Percentiles rank a stretch among this genome's conserved stretches.
Evolutionary conservation across 2,329 filamentous ascomycete genomes (phyloP).

Genomic region (Penicillium brevicompactum): DNA sequence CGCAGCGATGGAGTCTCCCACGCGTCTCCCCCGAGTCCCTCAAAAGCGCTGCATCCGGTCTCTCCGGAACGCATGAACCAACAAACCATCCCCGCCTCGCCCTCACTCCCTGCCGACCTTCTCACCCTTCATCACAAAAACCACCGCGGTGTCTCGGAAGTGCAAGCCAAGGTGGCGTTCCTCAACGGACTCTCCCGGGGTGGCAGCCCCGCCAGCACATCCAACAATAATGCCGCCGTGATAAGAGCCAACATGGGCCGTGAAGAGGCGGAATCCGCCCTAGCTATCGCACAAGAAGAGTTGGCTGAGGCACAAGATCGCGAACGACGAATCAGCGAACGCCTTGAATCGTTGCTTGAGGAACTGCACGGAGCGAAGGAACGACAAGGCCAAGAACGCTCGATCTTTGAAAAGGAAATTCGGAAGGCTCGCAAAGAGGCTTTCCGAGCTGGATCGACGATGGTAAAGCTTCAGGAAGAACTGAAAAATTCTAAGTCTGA

Average conservation of each 20-base stretch:
- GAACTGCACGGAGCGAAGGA: slow-evolving; percentile 56
- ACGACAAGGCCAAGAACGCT: slow-evolving; percentile 49
- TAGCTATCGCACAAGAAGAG: slow-evolving; percentile 37
- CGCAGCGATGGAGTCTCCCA: slow-evolving; percentile 39
- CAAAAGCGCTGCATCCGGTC: slow-evolving; percentile 45
- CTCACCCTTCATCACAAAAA: slow-evolving; percentile 40
- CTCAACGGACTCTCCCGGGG: slow-evolving; percentile 47
- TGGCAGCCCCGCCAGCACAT: slow-evolving; percentile 35
- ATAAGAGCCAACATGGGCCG: slow-evolving; percentile 49
- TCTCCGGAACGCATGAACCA: slow-evolving; percentile 55
- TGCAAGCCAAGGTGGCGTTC: slow-evolving; percentile 52
- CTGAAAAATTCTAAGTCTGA: slow-evolving; percentile 46
- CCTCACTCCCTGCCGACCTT: slow-evolving; percentile 40
- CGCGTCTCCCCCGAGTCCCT: slow-evolving; percentile 34
- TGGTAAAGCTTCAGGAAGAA: slow-evolving; percentile 59
- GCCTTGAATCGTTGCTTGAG: slow-evolving; percentile 51
- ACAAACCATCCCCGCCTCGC: slow-evolving; percentile 45
- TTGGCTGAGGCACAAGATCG: slow-evolving; percentile 46
- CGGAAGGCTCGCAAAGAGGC: slow-evolving; percentile 59
- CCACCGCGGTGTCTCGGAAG: slow-evolving; percentile 43
- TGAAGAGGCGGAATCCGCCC: slow-evolving; percentile 48
- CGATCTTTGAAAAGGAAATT: slow-evolving; percentile 60
- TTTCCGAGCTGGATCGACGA: slow-evolving; percentile 56
- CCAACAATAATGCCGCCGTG: slow-evolving; percentile 46
- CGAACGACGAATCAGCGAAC: slow-evolving; percentile 48